Evolutionary conservation across 768 basidiomycete species (phyloP).

Genomic region (Rhodotorula kratochvilovae): DNA sequence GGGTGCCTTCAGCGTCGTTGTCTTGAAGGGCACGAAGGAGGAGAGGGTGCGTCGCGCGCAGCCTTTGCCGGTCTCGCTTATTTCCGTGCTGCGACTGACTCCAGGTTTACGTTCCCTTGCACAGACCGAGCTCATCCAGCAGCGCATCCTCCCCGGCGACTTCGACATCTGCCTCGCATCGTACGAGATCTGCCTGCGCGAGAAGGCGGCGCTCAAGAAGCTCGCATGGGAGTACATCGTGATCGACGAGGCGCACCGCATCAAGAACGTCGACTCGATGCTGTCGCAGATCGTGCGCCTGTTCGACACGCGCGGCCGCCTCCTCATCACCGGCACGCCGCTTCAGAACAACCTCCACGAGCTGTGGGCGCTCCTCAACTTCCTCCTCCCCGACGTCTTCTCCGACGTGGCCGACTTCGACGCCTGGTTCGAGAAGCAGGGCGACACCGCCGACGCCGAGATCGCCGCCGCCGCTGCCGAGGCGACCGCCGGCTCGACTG

Average conservation of each 20-base stretch:
- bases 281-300: conserved; percentile 88
- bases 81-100: too few relatives aligned
- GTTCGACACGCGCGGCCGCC: conserved; percentile 78
- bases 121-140: conserved; percentile 66
- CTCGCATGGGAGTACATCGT: conserved; percentile 96
- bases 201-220: conserved; percentile 85
- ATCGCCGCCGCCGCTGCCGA: conserved; percentile 56
- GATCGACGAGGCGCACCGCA: conserved; percentile 97
- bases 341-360: conserved; percentile 92
- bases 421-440: conserved; percentile 75
- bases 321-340: conserved; percentile 95
- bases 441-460: conserved; percentile 21
- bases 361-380: conserved; percentile 60
- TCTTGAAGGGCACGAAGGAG: conserved; percentile 81
- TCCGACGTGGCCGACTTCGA: conserved; percentile 87
- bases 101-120: not conserved
- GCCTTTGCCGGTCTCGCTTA: not conserved
- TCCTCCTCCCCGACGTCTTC: conserved; percentile 95
- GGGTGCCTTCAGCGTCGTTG: conserved; percentile 78
- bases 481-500: conserved; percentile 57
- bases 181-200: conserved; percentile 94
- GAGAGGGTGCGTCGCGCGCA: conserved; percentile 58
- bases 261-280: conserved; percentile 97
- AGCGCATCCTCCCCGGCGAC: conserved; percentile 72
- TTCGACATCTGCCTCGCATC: conserved; percentile 94